Conservation (phyloP, 768 basidiomycete genomes). For the Lactarius hengduanensis region DNA sequence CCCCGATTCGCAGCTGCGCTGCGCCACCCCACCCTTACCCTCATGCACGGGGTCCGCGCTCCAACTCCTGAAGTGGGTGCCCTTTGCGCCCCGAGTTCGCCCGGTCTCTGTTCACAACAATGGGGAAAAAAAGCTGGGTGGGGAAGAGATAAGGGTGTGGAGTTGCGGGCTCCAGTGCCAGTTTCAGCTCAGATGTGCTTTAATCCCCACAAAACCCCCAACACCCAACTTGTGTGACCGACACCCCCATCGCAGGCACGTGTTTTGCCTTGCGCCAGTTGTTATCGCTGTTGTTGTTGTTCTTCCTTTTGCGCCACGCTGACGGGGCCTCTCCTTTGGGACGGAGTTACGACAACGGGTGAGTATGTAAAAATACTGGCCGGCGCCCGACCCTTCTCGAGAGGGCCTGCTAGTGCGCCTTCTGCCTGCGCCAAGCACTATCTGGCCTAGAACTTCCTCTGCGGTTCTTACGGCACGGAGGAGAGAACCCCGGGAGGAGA, state of each 20-base stretch:
- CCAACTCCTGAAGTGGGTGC: not conserved
- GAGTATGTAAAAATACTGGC: not conserved
- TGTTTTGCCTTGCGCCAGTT: conserved; percentile 1
- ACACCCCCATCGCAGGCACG: not conserved
- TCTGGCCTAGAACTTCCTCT: not conserved
- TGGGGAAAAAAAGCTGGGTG: too few species aligned
- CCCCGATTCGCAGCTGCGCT: not conserved
- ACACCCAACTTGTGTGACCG: not conserved
- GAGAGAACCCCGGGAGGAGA: not conserved
- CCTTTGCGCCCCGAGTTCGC: not conserved
- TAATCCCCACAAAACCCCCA: not conserved
- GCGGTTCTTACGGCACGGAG: not conserved
- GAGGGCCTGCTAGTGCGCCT: not conserved
- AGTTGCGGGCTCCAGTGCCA: not conserved
- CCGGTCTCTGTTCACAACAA: not conserved
- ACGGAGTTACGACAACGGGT: not conserved
- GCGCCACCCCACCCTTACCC: not conserved
- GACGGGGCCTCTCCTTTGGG: not conserved
- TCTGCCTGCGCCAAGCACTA: not conserved
- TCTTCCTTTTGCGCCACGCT: not conserved
- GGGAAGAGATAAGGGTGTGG: too few species aligned
- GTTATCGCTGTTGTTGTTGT: not conserved
- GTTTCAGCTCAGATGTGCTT: not conserved
- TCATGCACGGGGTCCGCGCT: not conserved
- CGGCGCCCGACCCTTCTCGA: not conserved